Conservation (phyloP, 805 yeast species). For the Tetrapisispora namnaoensis region DNA sequence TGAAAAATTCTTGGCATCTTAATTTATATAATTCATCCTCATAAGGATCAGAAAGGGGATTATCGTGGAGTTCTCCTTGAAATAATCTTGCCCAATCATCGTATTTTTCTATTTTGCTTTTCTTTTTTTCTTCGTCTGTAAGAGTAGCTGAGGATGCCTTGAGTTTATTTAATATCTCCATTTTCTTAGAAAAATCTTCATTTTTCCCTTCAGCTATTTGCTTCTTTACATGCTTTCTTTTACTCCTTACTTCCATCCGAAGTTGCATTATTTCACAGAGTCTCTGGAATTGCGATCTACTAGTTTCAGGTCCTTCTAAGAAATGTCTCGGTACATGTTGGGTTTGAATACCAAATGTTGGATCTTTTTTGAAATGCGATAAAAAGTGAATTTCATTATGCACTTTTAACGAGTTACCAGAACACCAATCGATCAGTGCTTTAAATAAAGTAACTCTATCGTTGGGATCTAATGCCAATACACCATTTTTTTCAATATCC, state of each 20-base stretch:
- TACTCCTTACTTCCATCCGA: conserved; percentile 14
- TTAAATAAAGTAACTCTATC: conserved; percentile 14
- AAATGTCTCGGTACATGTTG: conserved; percentile 18
- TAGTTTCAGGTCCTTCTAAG: conserved; percentile 13
- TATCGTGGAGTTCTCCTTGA: conserved; percentile 15
- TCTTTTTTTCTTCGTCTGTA: conserved; percentile 10
- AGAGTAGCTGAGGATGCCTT: conserved; percentile 9
- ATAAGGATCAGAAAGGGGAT: conserved; percentile 19
- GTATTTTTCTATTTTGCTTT: conserved; percentile 3
- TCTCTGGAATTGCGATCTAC: conserved; percentile 11
- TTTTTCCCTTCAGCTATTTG: conserved; percentile 16
- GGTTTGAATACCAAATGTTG: conserved; percentile 17
- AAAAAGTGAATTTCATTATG: conserved; percentile 17
- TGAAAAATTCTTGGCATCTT: conserved; percentile 19
- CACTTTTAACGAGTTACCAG: conserved; percentile 12
- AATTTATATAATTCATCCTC: conserved; percentile 17
- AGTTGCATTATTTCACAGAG: conserved; percentile 12
- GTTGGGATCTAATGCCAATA: conserved; percentile 11
- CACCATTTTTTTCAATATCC: conserved; percentile 14
- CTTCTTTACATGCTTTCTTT: conserved; percentile 18
- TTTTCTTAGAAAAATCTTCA: conserved; percentile 16
- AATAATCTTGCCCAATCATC: conserved; percentile 16
- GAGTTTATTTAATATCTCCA: conserved; percentile 14
- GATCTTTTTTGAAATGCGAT: conserved; percentile 18
- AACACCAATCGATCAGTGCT: conserved; percentile 16